These are phyloP conservation scores for Plasmodium vinckei DNA, from an alignment of 169 alveolate species.

Conservation along the genomic window DNA sequence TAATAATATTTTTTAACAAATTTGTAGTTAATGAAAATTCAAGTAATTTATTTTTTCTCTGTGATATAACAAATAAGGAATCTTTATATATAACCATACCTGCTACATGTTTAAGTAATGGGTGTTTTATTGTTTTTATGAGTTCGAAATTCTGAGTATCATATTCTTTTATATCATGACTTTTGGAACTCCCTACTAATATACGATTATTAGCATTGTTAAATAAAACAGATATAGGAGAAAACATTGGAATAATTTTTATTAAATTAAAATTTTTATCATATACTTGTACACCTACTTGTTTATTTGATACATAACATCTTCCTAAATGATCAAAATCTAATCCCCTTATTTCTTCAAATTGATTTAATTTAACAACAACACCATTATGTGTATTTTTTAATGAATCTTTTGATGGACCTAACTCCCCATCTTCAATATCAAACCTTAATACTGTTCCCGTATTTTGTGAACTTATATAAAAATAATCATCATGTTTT, in stretches of 20 bases:
- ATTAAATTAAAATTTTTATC: conserved; percentile 66
- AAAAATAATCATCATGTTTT: conserved; percentile 49
- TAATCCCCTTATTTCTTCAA: conserved; percentile 75
- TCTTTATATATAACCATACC: conserved; percentile 57
- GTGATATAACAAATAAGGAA: conserved; percentile 69
- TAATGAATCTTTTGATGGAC: conserved; percentile 10
- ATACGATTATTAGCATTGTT: conserved; percentile 49
- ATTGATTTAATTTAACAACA: conserved; percentile 52
- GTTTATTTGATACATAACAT: conserved; percentile 74
- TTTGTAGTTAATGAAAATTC: conserved; percentile 66
- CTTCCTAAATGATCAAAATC: conserved; percentile 61
- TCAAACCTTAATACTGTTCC: conserved; percentile 63
- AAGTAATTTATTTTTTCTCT: conserved; percentile 64
- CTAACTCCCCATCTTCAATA: conserved; percentile 23
- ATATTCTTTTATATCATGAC: conserved; percentile 76
- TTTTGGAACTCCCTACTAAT: conserved; percentile 74
- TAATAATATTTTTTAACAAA: conserved; percentile 29
- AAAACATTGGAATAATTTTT: conserved; percentile 59
- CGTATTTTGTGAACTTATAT: conserved; percentile 74
- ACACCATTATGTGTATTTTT: conserved; percentile 28
- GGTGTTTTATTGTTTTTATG: conserved; percentile 63
- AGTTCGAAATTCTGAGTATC: conserved; percentile 60
- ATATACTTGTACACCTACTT: conserved; percentile 67
- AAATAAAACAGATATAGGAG: conserved; percentile 67
- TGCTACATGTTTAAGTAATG: conserved; percentile 71